phyloP scores from a whole-genome alignment of 1,139 yeast genomes.

The Wickerhamiella pararugosa region DNA sequence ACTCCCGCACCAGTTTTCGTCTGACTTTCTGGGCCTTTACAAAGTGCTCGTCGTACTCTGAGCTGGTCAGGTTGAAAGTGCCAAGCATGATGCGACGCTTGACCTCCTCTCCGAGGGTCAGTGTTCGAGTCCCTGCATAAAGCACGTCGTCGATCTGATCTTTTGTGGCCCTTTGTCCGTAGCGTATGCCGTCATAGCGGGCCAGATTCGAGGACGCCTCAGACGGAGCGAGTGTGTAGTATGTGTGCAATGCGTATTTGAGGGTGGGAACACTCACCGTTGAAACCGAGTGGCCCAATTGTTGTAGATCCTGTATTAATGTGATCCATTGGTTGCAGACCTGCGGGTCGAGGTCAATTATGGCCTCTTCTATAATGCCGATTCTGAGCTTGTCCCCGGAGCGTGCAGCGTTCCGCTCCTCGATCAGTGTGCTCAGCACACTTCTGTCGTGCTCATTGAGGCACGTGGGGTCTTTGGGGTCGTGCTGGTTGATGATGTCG shows the following conservation, averaged over 20 bases:
- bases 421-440: not conserved
- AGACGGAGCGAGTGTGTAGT: slow-evolving; percentile 78
- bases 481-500: slow-evolving; percentile 41
- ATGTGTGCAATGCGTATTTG: slow-evolving; percentile 57
- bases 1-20: slow-evolving; percentile 42
- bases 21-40: slow-evolving; percentile 62
- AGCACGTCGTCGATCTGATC: slow-evolving; percentile 26
- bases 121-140: slow-evolving; percentile 44
- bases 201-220: slow-evolving; percentile 90
- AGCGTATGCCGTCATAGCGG: slow-evolving; percentile 79
- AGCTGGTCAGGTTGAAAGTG: slow-evolving; percentile 66
- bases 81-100: slow-evolving; percentile 74
- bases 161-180: slow-evolving; percentile 39
- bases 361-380: slow-evolving; percentile 61
- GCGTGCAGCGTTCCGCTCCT: slow-evolving; percentile 8
- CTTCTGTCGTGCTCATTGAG: slow-evolving; percentile 21
- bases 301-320: slow-evolving; percentile 31
- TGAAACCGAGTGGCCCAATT: slow-evolving; percentile 40
- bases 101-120: slow-evolving; percentile 69
- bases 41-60: slow-evolving; percentile 63
- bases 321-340: slow-evolving; percentile 35
- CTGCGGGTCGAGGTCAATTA: slow-evolving; percentile 38
- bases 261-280: slow-evolving; percentile 59
- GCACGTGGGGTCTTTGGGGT: slow-evolving; percentile 70
- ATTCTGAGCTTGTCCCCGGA: slow-evolving; percentile 27